A percentile compares a stretch with the other conserved stretches of the same genome.
These are phyloP conservation scores for Phytophthora sp. DNA, from an alignment of 352 stramenopile species.

Conservation along the genomic window DNA sequence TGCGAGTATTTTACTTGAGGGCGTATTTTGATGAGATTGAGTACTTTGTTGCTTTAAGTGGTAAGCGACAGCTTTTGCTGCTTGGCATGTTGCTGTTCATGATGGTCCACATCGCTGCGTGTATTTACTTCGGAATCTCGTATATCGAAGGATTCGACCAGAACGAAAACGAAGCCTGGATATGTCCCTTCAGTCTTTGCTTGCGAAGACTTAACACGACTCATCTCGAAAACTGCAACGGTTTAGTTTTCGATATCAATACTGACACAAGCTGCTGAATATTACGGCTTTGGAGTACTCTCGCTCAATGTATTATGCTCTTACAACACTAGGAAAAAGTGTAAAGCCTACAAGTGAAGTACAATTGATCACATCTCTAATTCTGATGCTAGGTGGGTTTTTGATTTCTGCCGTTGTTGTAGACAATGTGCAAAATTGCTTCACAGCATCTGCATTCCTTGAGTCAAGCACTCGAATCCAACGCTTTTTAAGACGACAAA, in stretches of 20 bases:
- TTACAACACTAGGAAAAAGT: conserved; percentile 37
- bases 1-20: conserved; percentile 31
- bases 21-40: conserved; percentile 41
- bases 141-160: conserved; percentile 34
- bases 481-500: conserved; percentile 55
- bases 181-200: conserved; percentile 30
- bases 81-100: conserved; percentile 42
- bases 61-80: conserved; percentile 43
- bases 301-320: neutral
- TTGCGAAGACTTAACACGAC: conserved; percentile 7
- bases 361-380: conserved; percentile 36
- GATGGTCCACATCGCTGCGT: conserved; percentile 53
- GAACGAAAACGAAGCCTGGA: conserved; percentile 21
- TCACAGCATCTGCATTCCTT: conserved; percentile 57
- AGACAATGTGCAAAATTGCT: conserved; percentile 51
- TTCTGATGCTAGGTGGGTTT: conserved; percentile 47
- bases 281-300: neutral
- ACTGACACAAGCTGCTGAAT: neutral
- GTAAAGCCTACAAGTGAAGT: conserved; percentile 38
- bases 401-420: conserved; percentile 46
- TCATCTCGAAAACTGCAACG: conserved; percentile 7
- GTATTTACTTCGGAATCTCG: conserved; percentile 37
- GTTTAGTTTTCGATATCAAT: neutral
- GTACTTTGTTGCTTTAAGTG: conserved; percentile 47
- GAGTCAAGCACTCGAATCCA: conserved; percentile 49